Base-by-base conservation (phyloP, 106 monocot species). In the Apostasia ramifera region DNA sequence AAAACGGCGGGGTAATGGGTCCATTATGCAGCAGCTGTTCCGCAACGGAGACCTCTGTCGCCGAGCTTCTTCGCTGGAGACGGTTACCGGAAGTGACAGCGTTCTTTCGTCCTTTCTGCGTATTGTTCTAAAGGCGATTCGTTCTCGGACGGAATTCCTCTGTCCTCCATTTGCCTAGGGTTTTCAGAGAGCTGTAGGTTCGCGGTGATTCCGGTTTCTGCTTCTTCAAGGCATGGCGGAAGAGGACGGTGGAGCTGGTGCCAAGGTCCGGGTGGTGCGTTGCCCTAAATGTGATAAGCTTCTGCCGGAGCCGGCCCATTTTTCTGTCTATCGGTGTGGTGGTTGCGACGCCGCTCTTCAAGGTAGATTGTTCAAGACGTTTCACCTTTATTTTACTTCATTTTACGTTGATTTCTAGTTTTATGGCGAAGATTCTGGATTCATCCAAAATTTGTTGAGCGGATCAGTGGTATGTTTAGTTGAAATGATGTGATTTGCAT, bases 241-340 rank as follows among this genome's bases (percentile, higher is more conserved):
- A 48, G 68, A 43, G 50, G 78, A 70, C 64, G 84, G 72, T 40
- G 26, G 26, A 26, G 26, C 26, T 0, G 76, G 62, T 8, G 78
- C 78, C 53, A 84, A 86, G 75, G 82, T 93, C 43, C 54, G 92
- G 26, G 92, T 97, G 40, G 92, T 97, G 55, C 79, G 92, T 13
- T 97, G 97, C 73, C 97, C 97, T 61, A 97, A 89, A 70, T 97
- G 97, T 55, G 82, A 80, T 67, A 92, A 89, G 71, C 89, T 92
- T 54, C 89, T 97, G 8, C 92, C 97, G 1, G 97, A 92, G 79
- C 73, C 86, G 44, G 78, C 78, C 14, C 79, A 86, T 45, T 86
- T 84, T 82, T 83, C 82, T 10, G 75, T 97, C 43, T 92, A 92
- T 73, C 75, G 84, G 6, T 97, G 97, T 40, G 97, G 97, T 14